phyloP scores from a whole-genome alignment of 441 rosid genomes.

The Flueggea neowawraea region DNA sequence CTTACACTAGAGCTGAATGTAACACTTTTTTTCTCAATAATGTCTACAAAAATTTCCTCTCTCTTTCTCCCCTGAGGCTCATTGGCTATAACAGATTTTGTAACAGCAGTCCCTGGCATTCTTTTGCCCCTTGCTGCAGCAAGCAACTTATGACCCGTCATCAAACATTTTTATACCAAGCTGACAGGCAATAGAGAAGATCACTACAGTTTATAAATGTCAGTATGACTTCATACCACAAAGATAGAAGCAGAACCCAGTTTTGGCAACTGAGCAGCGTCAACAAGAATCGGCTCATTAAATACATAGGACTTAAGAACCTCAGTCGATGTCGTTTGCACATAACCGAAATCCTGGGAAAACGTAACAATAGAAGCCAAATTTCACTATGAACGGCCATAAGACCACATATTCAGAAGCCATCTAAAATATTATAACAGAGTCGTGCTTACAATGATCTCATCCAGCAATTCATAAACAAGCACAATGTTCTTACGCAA shows the following conservation, averaged over 20 bases:
- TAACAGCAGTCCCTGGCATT: conserved; percentile 97
- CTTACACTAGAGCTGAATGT: conserved; percentile 98
- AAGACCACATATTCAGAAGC: no score
- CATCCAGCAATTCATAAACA: conserved; percentile 92
- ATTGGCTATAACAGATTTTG: conserved; percentile 94
- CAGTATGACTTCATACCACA: conserved; percentile 41
- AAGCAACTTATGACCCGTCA: conserved; percentile 19
- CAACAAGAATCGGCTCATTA: conserved; percentile 85
- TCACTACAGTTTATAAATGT: no score
- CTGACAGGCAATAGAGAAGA: not conserved
- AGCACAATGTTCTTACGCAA: conserved; percentile 88
- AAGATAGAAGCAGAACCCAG: conserved; percentile 88
- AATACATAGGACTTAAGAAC: conserved; percentile 64
- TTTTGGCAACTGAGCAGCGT: conserved; percentile 78
- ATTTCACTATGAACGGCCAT: no score
- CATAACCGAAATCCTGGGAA: conserved; percentile 83
- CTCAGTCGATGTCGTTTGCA: conserved; percentile 81
- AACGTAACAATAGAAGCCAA: no score
- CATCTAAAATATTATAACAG: no score
- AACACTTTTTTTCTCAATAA: conserved; percentile 91
- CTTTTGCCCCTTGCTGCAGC: conserved; percentile 89
- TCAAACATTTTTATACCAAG: not conserved
- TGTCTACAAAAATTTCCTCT: conserved; percentile 96
- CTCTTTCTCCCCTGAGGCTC: conserved; percentile 92
- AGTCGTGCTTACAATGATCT: conserved; percentile 72